Conservation (phyloP, 2,329 filamentous ascomycete species). For the Hymenoscyphus linearis region DNA sequence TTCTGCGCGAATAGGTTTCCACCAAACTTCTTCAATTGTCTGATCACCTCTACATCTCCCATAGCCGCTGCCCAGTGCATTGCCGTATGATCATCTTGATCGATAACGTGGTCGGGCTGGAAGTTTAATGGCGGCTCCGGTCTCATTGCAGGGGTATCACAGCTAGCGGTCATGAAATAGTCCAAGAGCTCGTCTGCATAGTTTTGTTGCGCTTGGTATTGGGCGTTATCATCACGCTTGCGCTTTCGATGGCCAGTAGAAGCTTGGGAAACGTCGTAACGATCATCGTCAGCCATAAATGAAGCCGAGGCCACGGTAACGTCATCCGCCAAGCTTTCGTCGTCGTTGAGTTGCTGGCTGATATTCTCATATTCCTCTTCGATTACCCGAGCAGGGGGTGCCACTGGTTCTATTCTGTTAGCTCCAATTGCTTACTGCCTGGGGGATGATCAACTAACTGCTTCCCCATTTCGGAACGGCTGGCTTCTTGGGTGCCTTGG, state of each 20-base stretch:
- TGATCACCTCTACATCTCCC: constrained; percentile 90
- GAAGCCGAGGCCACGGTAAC: constrained; percentile 78
- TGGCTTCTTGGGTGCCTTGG: constrained; percentile 67
- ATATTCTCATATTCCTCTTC: constrained; percentile 63
- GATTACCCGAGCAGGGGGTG: constrained; percentile 37
- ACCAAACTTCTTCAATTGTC: constrained; percentile 75
- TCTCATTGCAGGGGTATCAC: constrained; percentile 52
- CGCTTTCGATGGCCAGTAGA: constrained; percentile 64
- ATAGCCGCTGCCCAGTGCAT: constrained; percentile 97
- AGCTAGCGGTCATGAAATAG: constrained; percentile 86
- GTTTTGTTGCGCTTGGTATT: constrained; percentile 76
- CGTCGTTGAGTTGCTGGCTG: constrained; percentile 60
- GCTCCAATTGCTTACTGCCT: constrained; percentile 10
- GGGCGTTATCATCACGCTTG: constrained; percentile 63
- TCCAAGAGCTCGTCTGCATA: constrained; percentile 93
- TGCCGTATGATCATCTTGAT: constrained; percentile 86
- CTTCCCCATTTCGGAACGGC: constrained; percentile 56
- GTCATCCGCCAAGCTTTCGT: constrained; percentile 73
- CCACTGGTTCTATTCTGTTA: constrained; percentile 33
- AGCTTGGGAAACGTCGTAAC: constrained; percentile 64
- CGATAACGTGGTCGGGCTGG: constrained; percentile 86
- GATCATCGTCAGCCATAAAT: constrained; percentile 78
- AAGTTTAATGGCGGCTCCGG: constrained; percentile 82
- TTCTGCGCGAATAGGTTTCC: constrained; percentile 70
- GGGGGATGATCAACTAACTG: constrained; percentile 33